Percentiles rank a stretch among this genome's conserved stretches.
Conservation (phyloP, 768 basidiomycete genomes). For the Termitomyces sp. region DNA sequence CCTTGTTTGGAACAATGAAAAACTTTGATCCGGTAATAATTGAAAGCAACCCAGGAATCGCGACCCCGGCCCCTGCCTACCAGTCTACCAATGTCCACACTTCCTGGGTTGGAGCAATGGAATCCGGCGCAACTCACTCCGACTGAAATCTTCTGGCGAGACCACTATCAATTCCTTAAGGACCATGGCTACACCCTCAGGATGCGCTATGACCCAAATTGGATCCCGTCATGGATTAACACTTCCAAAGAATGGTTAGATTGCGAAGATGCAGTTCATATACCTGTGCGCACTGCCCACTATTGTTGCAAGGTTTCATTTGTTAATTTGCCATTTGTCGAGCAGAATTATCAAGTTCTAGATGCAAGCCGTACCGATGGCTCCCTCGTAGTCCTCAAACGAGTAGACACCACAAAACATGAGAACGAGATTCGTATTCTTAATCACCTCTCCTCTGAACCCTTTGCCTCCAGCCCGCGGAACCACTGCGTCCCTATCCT, state of each 20-base stretch:
- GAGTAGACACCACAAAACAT: constrained; percentile 3
- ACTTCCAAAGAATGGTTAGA: background rate
- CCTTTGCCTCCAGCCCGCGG: constrained; percentile 14
- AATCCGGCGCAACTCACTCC: background rate
- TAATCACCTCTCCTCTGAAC: constrained; percentile 13
- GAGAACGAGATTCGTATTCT: constrained; percentile 24
- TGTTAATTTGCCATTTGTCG: background rate
- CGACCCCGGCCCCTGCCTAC: background rate
- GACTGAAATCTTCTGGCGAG: background rate
- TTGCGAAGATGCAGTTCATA: background rate
- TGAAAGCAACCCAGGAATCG: no score
- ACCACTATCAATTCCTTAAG: background rate
- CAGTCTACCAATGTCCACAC: background rate
- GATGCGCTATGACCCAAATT: background rate
- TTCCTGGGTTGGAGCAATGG: background rate
- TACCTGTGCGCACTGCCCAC: background rate
- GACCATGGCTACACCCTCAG: constrained; percentile 4
- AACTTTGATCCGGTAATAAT: background rate
- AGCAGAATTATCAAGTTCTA: constrained; percentile 6
- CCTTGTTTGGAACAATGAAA: background rate
- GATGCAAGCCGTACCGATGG: constrained; percentile 28
- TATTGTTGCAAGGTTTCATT: background rate
- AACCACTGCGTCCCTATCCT: constrained; percentile 13
- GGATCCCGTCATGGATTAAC: constrained; percentile 1
- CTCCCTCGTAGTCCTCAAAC: constrained; percentile 20